Percentiles rank a stretch among this genome's conserved stretches.
These are phyloP conservation scores for Panellus pusillus DNA, from an alignment of 768 basidiomycete species.

Conservation along the genomic window DNA sequence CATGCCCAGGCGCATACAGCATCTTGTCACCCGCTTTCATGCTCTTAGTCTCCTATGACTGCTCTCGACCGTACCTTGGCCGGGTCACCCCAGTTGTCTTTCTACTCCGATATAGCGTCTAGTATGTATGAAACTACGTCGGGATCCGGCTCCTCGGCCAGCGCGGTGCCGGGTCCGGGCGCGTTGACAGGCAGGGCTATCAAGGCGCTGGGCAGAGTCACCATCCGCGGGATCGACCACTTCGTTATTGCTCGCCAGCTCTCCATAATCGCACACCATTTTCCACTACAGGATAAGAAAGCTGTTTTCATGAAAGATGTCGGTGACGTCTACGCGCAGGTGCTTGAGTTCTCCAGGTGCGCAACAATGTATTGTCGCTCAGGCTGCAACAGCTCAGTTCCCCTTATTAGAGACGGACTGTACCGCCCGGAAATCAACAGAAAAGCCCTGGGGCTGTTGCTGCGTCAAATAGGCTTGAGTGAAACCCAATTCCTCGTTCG, in stretches of 20 bases:
- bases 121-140: constrained; percentile 13
- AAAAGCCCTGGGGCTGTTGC: constrained; percentile 7
- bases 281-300: constrained; percentile 26
- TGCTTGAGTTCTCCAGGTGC: constrained; percentile 27
- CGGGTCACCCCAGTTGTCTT: background rate
- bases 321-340: constrained; percentile 20
- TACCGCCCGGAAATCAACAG: constrained; percentile 14
- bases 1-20: no score
- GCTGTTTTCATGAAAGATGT: constrained; percentile 18
- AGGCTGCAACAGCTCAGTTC: no score
- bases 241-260: constrained; percentile 26
- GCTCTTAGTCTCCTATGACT: background rate
- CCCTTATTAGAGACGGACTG: constrained; percentile 6
- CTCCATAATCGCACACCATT: constrained; percentile 17
- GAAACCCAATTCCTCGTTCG: constrained; percentile 18
- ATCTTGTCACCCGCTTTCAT: no score
- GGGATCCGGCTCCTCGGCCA: constrained; percentile 21
- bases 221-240: constrained; percentile 47
- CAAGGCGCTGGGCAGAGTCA: constrained; percentile 55
- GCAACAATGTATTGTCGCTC: background rate
- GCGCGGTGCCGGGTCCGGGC: constrained; percentile 31
- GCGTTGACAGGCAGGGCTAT: constrained; percentile 44
- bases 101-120: background rate
- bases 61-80: constrained; percentile 1
- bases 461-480: constrained; percentile 17